Evolutionary conservation across 2,329 filamentous ascomycete species (phyloP).

Genomic region (Thelonectria olida): DNA sequence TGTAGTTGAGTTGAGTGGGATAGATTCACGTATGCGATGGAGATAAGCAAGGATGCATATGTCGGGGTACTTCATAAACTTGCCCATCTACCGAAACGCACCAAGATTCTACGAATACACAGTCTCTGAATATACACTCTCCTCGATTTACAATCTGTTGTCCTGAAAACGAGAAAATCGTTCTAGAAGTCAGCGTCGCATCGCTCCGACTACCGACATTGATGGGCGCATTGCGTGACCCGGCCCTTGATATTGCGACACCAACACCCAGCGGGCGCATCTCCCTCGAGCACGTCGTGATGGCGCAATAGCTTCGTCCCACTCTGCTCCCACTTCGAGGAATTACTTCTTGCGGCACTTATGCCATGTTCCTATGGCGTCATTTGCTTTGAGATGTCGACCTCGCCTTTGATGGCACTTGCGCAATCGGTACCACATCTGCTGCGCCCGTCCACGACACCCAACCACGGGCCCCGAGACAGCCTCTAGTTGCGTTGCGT

Average conservation of each 20-base stretch:
- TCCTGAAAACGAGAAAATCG: no score
- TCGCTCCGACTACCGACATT: background rate
- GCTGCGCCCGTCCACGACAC: background rate
- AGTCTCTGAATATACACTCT: no score
- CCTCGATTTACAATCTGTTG: background rate
- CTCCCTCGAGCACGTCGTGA: constrained; percentile 19
- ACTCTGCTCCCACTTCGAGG: constrained; percentile 1
- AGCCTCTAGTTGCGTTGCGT: background rate
- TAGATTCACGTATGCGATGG: no score
- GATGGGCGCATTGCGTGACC: constrained; percentile 36
- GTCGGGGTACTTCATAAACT: no score
- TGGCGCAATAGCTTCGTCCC: constrained; percentile 34
- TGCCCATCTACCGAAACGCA: no score
- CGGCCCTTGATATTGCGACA: constrained; percentile 38
- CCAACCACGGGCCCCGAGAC: background rate
- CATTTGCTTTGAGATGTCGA: constrained; percentile 28
- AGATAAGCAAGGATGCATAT: no score
- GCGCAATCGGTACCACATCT: constrained; percentile 22
- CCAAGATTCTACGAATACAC: no score
- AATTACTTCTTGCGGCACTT: background rate
- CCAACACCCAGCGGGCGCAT: constrained; percentile 9
- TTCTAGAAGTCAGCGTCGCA: background rate
- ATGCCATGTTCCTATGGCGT: constrained; percentile 29
- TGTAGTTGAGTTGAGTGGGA: no score
- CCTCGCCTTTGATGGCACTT: constrained; percentile 17